phyloP scores from a whole-genome alignment of 2,329 filamentous ascomycete genomes.

The Apiospora koreana region DNA sequence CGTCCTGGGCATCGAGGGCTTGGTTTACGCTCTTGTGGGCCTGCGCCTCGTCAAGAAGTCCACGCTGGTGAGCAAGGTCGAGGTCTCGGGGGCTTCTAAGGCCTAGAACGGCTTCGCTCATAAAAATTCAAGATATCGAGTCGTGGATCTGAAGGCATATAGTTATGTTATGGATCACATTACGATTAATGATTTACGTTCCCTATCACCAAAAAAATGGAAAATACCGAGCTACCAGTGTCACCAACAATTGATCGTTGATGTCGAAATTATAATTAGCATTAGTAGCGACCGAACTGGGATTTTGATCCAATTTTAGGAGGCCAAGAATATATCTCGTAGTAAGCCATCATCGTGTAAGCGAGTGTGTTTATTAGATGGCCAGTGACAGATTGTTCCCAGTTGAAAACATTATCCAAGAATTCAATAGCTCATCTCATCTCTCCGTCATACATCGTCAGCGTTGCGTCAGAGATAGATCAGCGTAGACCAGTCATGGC shows the following conservation, averaged over 20 bases:
- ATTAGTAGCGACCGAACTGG: background rate
- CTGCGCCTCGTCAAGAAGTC: conserved; percentile 52
- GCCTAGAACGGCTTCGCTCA: background rate
- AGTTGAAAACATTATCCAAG: background rate
- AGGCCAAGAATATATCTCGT: background rate
- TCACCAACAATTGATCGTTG: background rate
- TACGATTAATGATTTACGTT: background rate
- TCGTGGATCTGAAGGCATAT: background rate
- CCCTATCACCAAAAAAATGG: background rate
- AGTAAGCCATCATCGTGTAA: background rate
- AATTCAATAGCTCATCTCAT: background rate
- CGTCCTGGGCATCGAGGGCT: conserved; percentile 45
- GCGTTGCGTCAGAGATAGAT: background rate
- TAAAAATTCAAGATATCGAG: background rate
- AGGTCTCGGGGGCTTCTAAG: background rate
- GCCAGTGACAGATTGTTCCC: background rate
- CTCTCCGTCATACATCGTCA: background rate
- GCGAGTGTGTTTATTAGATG: background rate
- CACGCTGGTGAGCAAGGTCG: conserved; percentile 25
- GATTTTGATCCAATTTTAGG: background rate
- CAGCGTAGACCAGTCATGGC: conserved; percentile 37
- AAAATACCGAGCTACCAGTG: background rate
- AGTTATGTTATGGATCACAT: background rate
- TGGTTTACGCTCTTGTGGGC: conserved; percentile 44
- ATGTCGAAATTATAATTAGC: background rate